phyloP scores from a whole-genome alignment of 768 basidiomycete genomes.

The Kockovaella imperatae region DNA sequence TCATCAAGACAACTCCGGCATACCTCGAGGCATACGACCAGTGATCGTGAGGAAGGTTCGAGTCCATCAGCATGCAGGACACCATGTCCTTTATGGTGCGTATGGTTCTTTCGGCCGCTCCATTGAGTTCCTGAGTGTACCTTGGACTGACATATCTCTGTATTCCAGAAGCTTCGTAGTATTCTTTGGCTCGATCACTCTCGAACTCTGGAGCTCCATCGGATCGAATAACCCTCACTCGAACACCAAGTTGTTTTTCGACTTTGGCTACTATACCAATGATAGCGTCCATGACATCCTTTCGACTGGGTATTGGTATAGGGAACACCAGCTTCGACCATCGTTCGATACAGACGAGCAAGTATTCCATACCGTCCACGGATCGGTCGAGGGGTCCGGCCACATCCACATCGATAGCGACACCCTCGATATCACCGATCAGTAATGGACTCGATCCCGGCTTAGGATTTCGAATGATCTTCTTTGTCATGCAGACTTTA shows the following conservation, averaged over 20 bases:
- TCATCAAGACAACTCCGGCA: background rate
- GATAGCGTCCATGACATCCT: no score
- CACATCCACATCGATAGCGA: no score
- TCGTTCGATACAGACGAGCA: no score
- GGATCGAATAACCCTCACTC: background rate
- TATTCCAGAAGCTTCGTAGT: background rate
- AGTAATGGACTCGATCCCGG: no score
- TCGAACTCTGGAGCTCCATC: background rate
- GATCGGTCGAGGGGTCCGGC: no score
- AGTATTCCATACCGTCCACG: no score
- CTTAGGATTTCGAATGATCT: no score
- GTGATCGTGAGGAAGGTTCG: background rate
- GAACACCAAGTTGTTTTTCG: background rate
- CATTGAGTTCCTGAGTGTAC: background rate
- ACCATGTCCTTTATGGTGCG: background rate
- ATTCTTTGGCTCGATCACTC: background rate
- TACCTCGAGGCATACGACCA: slow-evolving; percentile 1
- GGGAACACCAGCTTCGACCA: no score
- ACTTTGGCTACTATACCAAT: no score
- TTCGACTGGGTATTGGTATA: no score
- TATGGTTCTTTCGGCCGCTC: background rate
- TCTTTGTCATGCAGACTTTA: no score
- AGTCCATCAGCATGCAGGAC: background rate
- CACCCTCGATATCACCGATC: no score
- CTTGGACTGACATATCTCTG: background rate